These are phyloP conservation scores for Spirogloea muscicola DNA, from an alignment of 139 green algal genomes.

Conservation along the genomic window DNA sequence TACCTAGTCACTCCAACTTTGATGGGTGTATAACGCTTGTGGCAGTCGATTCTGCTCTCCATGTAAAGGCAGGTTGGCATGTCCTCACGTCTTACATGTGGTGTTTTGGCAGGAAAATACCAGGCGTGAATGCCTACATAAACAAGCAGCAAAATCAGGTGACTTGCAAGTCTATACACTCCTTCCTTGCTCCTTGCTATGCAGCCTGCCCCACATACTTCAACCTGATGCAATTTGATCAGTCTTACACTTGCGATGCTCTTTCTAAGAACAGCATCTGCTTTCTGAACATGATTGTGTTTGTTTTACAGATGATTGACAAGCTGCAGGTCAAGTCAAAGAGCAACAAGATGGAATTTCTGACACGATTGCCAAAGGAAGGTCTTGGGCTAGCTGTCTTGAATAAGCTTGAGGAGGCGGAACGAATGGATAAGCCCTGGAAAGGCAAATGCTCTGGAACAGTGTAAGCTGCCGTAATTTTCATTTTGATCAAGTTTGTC, in stretches of 20 bases:
- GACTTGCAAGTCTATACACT: neutral
- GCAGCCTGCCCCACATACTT: neutral
- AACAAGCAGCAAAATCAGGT: conserved; percentile 24
- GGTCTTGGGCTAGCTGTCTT: neutral
- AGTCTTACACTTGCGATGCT: neutral
- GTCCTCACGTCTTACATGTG: too few relatives aligned
- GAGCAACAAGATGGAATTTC: neutral
- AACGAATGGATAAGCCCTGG: conserved; percentile 16
- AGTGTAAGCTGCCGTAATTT: conserved; percentile 16
- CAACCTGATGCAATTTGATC: neutral
- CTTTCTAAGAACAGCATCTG: neutral
- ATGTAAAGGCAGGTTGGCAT: too few relatives aligned
- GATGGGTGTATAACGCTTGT: too few relatives aligned
- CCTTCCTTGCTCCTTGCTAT: too few relatives aligned
- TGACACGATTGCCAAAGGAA: neutral
- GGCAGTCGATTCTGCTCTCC: too few relatives aligned
- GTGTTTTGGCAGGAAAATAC: conserved; percentile 9
- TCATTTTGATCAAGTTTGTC: neutral
- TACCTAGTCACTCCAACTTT: too few relatives aligned
- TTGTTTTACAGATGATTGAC: neutral
- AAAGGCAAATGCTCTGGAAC: conserved; percentile 28
- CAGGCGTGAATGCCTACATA: conserved; percentile 11
- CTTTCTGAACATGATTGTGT: neutral
- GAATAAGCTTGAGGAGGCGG: neutral
- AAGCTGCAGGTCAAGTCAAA: neutral